Base-by-base conservation (phyloP, 129 eudicot species). In the Flaveria trinervia region DNA sequence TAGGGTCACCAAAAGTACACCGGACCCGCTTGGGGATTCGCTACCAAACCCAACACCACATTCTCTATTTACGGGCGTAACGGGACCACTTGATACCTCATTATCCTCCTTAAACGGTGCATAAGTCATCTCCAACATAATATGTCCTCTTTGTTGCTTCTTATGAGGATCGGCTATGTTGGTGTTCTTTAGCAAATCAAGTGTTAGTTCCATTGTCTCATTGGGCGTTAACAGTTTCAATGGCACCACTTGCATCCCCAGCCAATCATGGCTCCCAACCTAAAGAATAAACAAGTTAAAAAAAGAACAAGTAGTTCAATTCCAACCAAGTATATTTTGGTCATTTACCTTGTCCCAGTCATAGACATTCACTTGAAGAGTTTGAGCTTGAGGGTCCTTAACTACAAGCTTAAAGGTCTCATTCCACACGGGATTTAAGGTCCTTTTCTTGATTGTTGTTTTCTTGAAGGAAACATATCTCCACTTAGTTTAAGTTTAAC, bases 301-400 rank as follows among this genome's bases (percentile, higher is more conserved):
- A 16, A 33, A 55, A 28, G 64, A 50, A 25, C 50, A 18, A 8
- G 16, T 16, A 5, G 43, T 52, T 28, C 36, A 26, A 65, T 17
- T 73, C 51, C 12, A 64, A 36, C 4, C 45, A 73, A 22, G 61
- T 59, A 26, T 51, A 70, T 57, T 70, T 71, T 4, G 56, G 51
- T 44, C 70, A 64, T 66, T 80, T 55, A 80, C 84, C 97, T 93
- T 93, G 82, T 93, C 98, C 98, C 98, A 93, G 52, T 93, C 98
- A 65, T 26, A 92, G 68, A 89, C 84, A 71, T 92, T 71, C 44
- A 92, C 79, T 49, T 83, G 77, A 62, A 92, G 96, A 66, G 83
- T 28, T 72, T 92, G 97, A 70, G 91, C 84, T 56, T 84, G 84
- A n/a, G 96, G 97, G 16, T 89, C 96, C 55, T 84, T 92, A 14